These are phyloP conservation scores for Leccinum subgranulosum DNA, from an alignment of 768 basidiomycete genomes.

Conservation along the genomic window DNA sequence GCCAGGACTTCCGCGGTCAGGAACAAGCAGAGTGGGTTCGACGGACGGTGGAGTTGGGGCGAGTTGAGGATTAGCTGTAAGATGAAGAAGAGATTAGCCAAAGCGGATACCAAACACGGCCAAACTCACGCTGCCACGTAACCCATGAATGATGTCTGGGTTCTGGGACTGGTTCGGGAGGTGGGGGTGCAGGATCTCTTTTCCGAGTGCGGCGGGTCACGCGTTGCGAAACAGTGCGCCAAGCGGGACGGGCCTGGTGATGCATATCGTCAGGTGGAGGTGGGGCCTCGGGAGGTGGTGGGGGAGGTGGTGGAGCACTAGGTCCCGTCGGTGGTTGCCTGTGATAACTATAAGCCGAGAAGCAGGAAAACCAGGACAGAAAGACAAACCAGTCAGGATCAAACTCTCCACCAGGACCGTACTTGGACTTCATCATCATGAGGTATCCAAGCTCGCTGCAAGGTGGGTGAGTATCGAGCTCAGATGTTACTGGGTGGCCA, in stretches of 20 bases:
- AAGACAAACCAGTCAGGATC: constrained; percentile 66
- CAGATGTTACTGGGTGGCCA: constrained; percentile 11
- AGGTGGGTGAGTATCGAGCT: constrained; percentile 4
- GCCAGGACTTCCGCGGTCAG: too few species aligned
- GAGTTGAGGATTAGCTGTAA: constrained; percentile 53
- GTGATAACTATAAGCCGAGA: neutral
- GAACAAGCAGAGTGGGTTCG: too few species aligned
- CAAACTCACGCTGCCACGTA: constrained; percentile 62
- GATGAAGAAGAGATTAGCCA: constrained; percentile 1
- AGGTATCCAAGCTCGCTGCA: constrained; percentile 73
- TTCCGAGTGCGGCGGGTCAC: constrained; percentile 44
- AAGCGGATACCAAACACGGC: constrained; percentile 6
- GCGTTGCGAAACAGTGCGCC: constrained; percentile 52
- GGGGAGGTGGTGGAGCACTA: constrained; percentile 40
- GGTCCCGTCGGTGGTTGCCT: constrained; percentile 46
- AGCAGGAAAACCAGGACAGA: neutral
- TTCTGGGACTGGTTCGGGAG: constrained; percentile 34
- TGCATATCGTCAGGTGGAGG: constrained; percentile 41
- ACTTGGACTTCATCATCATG: constrained; percentile 67
- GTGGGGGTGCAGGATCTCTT: constrained; percentile 30
- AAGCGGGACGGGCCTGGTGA: constrained; percentile 51
- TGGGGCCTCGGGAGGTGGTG: constrained; percentile 42
- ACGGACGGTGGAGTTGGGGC: constrained; percentile 23
- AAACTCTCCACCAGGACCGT: constrained; percentile 83
- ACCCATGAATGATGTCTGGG: constrained; percentile 54